Evolutionary conservation across 1,284 basidiomycete species (phyloP).

Genomic region (Rhodotorula sp.): DNA sequence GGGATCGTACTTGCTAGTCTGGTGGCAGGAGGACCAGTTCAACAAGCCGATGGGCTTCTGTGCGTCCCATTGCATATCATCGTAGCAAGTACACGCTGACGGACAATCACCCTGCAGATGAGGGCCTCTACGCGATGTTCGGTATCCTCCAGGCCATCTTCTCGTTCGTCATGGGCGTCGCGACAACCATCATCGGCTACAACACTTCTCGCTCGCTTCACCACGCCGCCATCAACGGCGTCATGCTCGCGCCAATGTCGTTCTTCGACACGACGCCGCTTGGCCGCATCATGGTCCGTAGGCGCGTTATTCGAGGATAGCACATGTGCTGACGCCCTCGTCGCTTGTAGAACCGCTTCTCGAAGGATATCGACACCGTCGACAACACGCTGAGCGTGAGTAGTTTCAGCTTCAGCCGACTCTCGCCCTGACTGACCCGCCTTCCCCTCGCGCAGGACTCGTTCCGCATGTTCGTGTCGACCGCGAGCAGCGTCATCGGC

Average conservation of each 20-base stretch:
- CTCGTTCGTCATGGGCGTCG: constrained; percentile 57
- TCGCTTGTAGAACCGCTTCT: constrained; percentile 57
- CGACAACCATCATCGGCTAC: constrained; percentile 40
- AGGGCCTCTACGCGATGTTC: constrained; percentile 64
- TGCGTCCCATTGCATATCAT: not conserved
- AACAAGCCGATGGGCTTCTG: constrained; percentile 27
- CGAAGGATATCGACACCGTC: constrained; percentile 63
- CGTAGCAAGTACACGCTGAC: too few relatives aligned
- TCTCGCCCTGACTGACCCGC: too few relatives aligned
- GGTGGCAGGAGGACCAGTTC: constrained; percentile 46
- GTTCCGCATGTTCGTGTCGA: constrained; percentile 69
- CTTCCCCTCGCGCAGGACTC: constrained; percentile 54
- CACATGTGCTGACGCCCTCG: not conserved
- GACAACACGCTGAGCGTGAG: constrained; percentile 63
- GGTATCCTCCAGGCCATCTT: constrained; percentile 59
- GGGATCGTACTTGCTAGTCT: constrained; percentile 51
- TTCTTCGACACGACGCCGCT: constrained; percentile 83
- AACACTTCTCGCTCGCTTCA: constrained; percentile 40
- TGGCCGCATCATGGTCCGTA: constrained; percentile 70
- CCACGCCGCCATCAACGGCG: constrained; percentile 59
- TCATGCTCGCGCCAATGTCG: constrained; percentile 66
- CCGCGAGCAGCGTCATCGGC: constrained; percentile 64
- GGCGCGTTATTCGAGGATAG: constrained; percentile 47
- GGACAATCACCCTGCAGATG: constrained; percentile 59
- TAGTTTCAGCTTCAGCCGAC: not conserved